Percentiles rank a stretch among this genome's conserved stretches.
Conservation (phyloP, 2,329 filamentous ascomycete species). For the Cercospora sesami region DNA sequence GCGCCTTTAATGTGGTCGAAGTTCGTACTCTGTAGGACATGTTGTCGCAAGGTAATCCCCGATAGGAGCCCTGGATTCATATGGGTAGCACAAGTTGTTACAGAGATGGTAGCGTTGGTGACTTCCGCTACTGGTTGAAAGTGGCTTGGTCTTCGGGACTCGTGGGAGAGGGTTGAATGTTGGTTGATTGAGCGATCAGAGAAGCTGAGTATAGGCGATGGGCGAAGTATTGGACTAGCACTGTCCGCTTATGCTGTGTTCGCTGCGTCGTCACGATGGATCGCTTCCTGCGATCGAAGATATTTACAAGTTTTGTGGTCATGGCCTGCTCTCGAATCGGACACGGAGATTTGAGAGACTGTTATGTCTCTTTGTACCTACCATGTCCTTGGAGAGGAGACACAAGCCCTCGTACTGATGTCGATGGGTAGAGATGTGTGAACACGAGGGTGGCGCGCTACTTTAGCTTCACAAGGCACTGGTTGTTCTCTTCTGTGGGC, state of each 20-base stretch:
- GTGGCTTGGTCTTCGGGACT: background rate
- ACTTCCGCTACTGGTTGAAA: conserved; percentile 1
- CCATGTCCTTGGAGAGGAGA: background rate
- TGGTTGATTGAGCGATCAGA: background rate
- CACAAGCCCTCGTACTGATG: background rate
- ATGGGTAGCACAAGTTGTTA: background rate
- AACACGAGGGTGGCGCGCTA: background rate
- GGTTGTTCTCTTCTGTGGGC: conserved; percentile 2
- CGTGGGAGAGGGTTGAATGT: background rate
- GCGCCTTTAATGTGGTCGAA: background rate
- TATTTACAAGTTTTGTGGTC: background rate
- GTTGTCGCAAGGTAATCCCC: background rate
- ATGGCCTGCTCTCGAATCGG: background rate
- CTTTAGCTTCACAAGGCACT: background rate
- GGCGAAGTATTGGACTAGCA: background rate
- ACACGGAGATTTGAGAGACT: conserved; percentile 14
- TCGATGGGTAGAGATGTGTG: background rate
- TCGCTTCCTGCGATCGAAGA: background rate
- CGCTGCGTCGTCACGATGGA: conserved; percentile 1
- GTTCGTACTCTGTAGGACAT: conserved; percentile 3
- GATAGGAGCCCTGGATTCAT: conserved; percentile 10
- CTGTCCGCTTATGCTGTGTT: background rate
- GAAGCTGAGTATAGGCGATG: background rate
- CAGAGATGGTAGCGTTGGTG: conserved; percentile 12
- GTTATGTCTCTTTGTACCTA: conserved; percentile 4